These are phyloP conservation scores for Suhomyces wounanorum DNA, from an alignment of 1,139 yeast genomes.

Conservation along the genomic window DNA sequence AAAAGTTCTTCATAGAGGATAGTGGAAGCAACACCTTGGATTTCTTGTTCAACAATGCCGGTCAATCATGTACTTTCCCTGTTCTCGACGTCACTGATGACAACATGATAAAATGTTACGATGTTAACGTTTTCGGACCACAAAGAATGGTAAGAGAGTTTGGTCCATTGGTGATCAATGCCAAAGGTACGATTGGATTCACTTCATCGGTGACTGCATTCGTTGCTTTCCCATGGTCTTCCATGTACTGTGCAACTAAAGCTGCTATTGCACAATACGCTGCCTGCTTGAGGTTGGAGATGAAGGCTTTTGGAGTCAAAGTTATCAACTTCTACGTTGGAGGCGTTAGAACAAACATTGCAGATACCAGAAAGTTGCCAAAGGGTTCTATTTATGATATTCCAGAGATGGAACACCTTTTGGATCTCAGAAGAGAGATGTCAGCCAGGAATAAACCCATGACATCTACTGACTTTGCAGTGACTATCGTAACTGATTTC, in stretches of 20 bases:
- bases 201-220: slow-evolving; percentile 75
- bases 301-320: slow-evolving; percentile 71
- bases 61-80: slow-evolving; percentile 68
- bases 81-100: slow-evolving; percentile 68
- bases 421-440: slow-evolving; percentile 59
- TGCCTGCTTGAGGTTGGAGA: slow-evolving; percentile 59
- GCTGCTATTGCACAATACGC: slow-evolving; percentile 80
- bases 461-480: slow-evolving; percentile 58
- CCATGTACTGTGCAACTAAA: slow-evolving; percentile 69
- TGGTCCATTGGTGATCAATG: slow-evolving; percentile 56
- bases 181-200: slow-evolving; percentile 71
- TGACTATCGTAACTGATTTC: slow-evolving; percentile 52
- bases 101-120: slow-evolving; percentile 54
- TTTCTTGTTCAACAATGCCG: slow-evolving; percentile 67
- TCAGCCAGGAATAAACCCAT: slow-evolving; percentile 62
- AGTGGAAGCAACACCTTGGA: slow-evolving; percentile 50
- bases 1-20: slow-evolving; percentile 37
- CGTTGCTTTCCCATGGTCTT: slow-evolving; percentile 69
- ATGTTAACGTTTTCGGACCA: slow-evolving; percentile 72
- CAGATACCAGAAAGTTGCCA: slow-evolving; percentile 54
- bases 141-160: slow-evolving; percentile 65
- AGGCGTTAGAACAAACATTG: slow-evolving; percentile 64
- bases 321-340: slow-evolving; percentile 72
- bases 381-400: slow-evolving; percentile 54
- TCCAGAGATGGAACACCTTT: slow-evolving; percentile 51